Base-by-base conservation (phyloP, 345 rosid species). In the Gynandropsis gynandra region DNA sequence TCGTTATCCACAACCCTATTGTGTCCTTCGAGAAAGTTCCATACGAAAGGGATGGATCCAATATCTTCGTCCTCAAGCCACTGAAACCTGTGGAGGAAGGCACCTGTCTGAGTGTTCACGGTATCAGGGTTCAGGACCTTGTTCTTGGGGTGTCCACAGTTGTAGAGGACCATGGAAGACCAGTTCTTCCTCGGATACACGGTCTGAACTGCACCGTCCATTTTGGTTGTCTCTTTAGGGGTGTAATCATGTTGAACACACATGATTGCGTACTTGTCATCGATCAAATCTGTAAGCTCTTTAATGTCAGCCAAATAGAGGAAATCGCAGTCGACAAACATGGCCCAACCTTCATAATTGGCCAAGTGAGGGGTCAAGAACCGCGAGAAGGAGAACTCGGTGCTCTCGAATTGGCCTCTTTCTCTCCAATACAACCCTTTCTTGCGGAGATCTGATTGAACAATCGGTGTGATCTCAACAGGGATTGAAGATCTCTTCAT, bases 21-120 rank as follows among this genome's bases (percentile, higher is more conserved):
- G 49, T 92, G 98, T 0, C 98, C 98, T 73, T 87, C 98, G 1
- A 92, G 97, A 19, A 87, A 92, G 58, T 92, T 92, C 98, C 98
- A 92, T 0, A 80, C 82, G 61, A 76, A 85, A 0, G 98, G 86
- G 53, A 92, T 40, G 4, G 89, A 81, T 1, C 98, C 98, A 18
- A 92, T 92, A 20, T 92, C 96, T 33, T 70, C 71, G 43, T 90
- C 98, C 47, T 76, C 79, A 0, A 90, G 89, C 98, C 98, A 90
- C 75, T 87, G 95, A 67, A 92, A 92, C 81, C 98, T 76, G 50
- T 87, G 98, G 16, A 87, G 92, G 47, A 77, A 92, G 5, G 98
- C 93, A 47, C 98, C 98, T 0, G 85, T 72, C 64, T 82, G 82
- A 0, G 72, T 61, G n/a, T 79, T 92, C 10, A 92, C 98, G 50